Conservation (phyloP, 768 basidiomycete species). For the Auricularia cornea region DNA sequence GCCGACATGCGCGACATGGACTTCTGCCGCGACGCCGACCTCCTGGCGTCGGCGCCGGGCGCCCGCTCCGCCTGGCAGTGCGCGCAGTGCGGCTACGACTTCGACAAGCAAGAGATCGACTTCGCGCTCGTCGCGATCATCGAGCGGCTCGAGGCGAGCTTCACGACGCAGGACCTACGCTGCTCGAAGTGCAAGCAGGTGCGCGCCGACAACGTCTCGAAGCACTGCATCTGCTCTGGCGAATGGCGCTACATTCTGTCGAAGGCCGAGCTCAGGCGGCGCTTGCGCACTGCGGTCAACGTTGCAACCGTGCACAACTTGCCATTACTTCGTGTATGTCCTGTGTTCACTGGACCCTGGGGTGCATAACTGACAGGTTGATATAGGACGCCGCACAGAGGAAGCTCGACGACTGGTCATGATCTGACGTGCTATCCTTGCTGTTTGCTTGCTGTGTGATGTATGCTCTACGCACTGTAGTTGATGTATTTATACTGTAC, state of each 20-base stretch:
- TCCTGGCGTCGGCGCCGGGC: slow-evolving; percentile 50
- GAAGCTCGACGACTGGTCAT: background rate
- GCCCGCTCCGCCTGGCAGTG: slow-evolving; percentile 58
- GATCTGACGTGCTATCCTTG: background rate
- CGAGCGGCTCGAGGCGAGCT: slow-evolving; percentile 57
- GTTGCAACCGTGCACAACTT: slow-evolving; percentile 70
- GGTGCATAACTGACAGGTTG: background rate
- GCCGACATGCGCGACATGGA: slow-evolving; percentile 86
- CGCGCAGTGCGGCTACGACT: slow-evolving; percentile 68
- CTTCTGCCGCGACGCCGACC: slow-evolving; percentile 85
- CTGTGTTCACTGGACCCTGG: background rate
- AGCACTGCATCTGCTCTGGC: slow-evolving; percentile 85
- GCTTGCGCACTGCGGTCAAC: slow-evolving; percentile 74
- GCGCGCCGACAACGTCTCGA: slow-evolving; percentile 78
- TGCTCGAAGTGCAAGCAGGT: slow-evolving; percentile 88
- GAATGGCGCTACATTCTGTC: slow-evolving; percentile 64
- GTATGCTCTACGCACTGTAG: background rate
- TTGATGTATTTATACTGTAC: background rate
- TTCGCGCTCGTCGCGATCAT: slow-evolving; percentile 74
- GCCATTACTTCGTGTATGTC: slow-evolving; percentile 51
- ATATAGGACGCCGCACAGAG: background rate
- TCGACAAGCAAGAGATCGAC: slow-evolving; percentile 84
- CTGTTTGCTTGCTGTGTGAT: background rate
- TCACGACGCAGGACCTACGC: slow-evolving; percentile 82
- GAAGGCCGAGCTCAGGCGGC: slow-evolving; percentile 62